phyloP scores from a whole-genome alignment of 176 grass and related monocot species.

The Triticum monococcum region DNA sequence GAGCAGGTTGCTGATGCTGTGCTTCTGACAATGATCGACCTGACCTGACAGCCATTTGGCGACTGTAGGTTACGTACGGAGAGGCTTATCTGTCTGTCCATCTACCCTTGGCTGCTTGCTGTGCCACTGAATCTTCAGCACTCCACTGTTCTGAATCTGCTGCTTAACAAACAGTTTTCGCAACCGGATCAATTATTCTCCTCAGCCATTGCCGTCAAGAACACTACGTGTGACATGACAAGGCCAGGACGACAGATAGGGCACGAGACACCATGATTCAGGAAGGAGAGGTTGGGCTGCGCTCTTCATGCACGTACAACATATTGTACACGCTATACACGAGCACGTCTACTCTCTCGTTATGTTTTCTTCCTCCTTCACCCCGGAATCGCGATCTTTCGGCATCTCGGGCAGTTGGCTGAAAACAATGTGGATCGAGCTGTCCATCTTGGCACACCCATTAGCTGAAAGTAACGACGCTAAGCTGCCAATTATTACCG shows the following conservation, averaged over 20 bases:
- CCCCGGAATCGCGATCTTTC: not conserved
- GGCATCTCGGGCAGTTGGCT: not conserved
- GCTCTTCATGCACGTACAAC: not conserved
- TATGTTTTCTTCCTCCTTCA: not conserved
- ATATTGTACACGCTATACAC: slow-evolving; percentile 4
- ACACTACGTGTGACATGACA: not conserved
- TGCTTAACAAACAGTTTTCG: not conserved
- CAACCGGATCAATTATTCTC: no score
- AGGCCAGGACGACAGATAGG: not conserved
- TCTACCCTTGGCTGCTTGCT: not conserved
- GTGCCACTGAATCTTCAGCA: not conserved
- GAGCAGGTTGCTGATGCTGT: not conserved
- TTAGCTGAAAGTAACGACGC: not conserved
- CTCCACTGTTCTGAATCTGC: not conserved
- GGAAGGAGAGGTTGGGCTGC: not conserved
- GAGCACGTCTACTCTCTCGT: not conserved
- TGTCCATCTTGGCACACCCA: not conserved
- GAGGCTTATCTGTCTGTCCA: not conserved
- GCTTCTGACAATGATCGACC: not conserved
- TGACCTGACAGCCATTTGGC: not conserved
- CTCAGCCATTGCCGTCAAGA: not conserved
- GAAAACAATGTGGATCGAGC: slow-evolving; percentile 8
- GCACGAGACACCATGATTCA: not conserved
- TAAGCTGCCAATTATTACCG: no score
- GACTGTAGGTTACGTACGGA: not conserved